Evolutionary conservation across 2,329 filamentous ascomycete genomes (phyloP).

Genomic region (Arthrobotrys megalospora): DNA sequence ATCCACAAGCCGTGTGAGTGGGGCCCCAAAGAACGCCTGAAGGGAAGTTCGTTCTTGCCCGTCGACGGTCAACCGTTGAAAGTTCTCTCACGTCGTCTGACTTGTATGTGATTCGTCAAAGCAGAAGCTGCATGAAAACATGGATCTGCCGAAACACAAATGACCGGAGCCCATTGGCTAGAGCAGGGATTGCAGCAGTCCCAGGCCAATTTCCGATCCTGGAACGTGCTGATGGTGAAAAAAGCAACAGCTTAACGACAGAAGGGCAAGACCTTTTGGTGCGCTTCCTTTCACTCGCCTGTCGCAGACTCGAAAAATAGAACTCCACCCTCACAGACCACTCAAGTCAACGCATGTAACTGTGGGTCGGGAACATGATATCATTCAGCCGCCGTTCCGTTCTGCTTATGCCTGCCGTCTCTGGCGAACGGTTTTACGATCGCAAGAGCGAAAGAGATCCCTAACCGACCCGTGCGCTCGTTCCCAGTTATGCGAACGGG

Average conservation of each 20-base stretch:
- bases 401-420: conserved; percentile 58
- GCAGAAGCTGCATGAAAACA: conserved; percentile 43
- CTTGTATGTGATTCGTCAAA: conserved; percentile 54
- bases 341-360: conserved; percentile 28
- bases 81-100: conserved; percentile 49
- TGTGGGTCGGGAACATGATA: conserved; percentile 55
- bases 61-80: conserved; percentile 31
- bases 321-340: conserved; percentile 36
- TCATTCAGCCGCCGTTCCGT: conserved; percentile 58
- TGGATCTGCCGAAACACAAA: conserved; percentile 60
- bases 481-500: conserved; percentile 24
- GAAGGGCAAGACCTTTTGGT: conserved; percentile 14
- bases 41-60: conserved; percentile 21
- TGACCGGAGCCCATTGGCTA: conserved; percentile 38
- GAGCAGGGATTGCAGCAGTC: conserved; percentile 59
- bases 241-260: conserved; percentile 44
- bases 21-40: conserved; percentile 28
- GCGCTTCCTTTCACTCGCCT: conserved; percentile 1
- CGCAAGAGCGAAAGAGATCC: conserved; percentile 31
- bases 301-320: conserved; percentile 55
- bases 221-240: conserved; percentile 18
- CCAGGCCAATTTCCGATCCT: conserved; percentile 58
- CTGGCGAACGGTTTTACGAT: conserved; percentile 50
- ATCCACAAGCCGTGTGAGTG: conserved; percentile 61
- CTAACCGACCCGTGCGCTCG: conserved; percentile 49